Base-by-base conservation (phyloP, 176 grass and related monocot species). In the Leersia perrieri region DNA sequence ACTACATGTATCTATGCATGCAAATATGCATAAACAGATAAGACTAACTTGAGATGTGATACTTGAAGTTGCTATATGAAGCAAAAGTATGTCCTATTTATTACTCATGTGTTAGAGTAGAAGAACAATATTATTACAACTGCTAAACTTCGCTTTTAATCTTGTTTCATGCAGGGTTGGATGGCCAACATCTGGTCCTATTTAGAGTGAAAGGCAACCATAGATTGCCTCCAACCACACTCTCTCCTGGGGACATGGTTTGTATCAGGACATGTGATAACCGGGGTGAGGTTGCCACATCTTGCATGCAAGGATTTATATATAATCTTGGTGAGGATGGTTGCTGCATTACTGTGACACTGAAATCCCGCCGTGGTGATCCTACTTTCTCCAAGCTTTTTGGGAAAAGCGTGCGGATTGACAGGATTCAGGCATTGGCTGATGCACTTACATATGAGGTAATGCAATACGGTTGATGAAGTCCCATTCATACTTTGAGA, bases 361-460 rank as follows among this genome's bases (percentile, higher is more conserved):
- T 97, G 35, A 92, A 94, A 76, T 94, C 89, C 38, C 84, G 89
- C 2, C 89, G 62, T 27, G 82, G 91, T 68, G 94, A 97, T 63
- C 91, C 94, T 79, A 87, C 87, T n/a, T 92, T 97, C 74, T 97
- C 94, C 53, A 97, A 77, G 38, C 57, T 97, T 58, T 92, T 88
- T 77, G 89, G 87, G n/a, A 90, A 92, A 84, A 92, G 72, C 82
- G 87, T 88, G 36, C 84, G 91, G 32, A 92, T 97, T 49, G 94
- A 97, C 68, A 79, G 87, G 25, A 88, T 97, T 82, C 94, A 88
- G 34, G 91, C 89, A 67, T 82, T 97, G 69, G 94, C 94, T 61
- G 91, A 97, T 84, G 79, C 91, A 76, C 67, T 97, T 53, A 97
- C 94, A 35, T 94, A 90, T 51, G 94, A 97, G 94, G 94, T 97